phyloP scores from a whole-genome alignment of 2,329 filamentous ascomycete species.

The Gaeumannomyces tritici region DNA sequence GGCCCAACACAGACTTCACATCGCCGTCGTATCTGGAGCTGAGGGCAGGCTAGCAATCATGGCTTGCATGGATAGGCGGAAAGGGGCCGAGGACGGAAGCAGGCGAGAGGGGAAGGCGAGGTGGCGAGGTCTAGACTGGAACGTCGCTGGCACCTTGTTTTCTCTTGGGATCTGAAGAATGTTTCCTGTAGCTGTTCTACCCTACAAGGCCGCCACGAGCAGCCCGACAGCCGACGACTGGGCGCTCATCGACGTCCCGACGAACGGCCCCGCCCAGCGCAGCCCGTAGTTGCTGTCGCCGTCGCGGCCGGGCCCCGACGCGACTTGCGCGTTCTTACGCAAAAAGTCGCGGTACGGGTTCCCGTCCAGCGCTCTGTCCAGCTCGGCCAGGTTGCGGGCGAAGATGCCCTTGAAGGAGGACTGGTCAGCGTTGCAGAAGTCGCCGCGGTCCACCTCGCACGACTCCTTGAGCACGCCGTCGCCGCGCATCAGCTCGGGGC shows the following conservation, averaged over 20 bases:
- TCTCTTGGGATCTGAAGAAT: too few relatives aligned
- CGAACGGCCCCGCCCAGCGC: slow-evolving; percentile 14
- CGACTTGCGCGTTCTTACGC: slow-evolving; percentile 12
- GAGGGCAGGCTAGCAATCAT: too few relatives aligned
- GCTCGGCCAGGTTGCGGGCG: slow-evolving; percentile 49
- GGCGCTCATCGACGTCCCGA: slow-evolving; percentile 5
- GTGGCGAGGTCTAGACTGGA: too few relatives aligned
- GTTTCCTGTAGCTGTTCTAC: too few relatives aligned
- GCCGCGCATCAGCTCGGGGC: slow-evolving; percentile 21
- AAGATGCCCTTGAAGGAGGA: slow-evolving; percentile 61
- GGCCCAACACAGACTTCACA: too few relatives aligned
- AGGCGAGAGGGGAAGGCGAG: too few relatives aligned
- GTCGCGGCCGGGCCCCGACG: slow-evolving; percentile 8
- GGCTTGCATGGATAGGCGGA: too few relatives aligned
- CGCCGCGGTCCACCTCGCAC: slow-evolving; percentile 30
- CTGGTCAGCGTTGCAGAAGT: slow-evolving; percentile 43
- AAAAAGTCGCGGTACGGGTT: slow-evolving; percentile 13
- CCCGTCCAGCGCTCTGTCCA: slow-evolving; percentile 29
- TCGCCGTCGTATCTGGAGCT: too few relatives aligned
- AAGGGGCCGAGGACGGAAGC: too few relatives aligned
- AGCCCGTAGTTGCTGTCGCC: slow-evolving; percentile 12
- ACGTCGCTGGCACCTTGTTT: too few relatives aligned
- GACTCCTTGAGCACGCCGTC: slow-evolving; percentile 38
- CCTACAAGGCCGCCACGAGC: slow-evolving; percentile 4
- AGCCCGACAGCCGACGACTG: slow-evolving; percentile 8